A percentile compares a stretch with the other conserved stretches of the same genome.
Evolutionary conservation across 495 filamentous ascomycete genomes (phyloP).

Genomic region (Podospora pseudopauciseta): DNA sequence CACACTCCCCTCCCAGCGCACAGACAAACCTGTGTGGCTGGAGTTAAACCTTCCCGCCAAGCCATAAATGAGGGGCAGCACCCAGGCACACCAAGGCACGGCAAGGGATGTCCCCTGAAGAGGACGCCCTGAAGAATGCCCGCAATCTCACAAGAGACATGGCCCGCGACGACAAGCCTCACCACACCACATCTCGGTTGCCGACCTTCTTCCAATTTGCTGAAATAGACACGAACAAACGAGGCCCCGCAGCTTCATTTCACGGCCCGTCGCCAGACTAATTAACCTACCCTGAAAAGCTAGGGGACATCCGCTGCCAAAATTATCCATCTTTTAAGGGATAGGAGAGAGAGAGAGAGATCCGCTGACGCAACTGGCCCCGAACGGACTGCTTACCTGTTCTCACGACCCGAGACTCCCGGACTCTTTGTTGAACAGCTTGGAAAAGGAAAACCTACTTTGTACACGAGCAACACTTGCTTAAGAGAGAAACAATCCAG

Average conservation of each 20-base stretch:
- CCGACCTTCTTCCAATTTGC: not conserved
- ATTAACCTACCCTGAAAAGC: not conserved
- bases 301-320: not conserved
- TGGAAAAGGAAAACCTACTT: not conserved
- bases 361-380: constrained; percentile 7
- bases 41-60: not conserved
- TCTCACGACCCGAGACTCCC: not conserved
- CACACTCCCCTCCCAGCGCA: not conserved
- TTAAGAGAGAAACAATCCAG: constrained; percentile 2
- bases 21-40: constrained; percentile 6
- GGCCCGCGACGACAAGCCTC: not conserved
- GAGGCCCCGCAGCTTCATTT: not conserved
- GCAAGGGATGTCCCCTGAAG: not conserved
- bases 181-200: not conserved
- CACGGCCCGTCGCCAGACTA: not conserved
- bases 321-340: not conserved
- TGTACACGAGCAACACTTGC: not conserved
- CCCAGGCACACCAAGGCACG: not conserved
- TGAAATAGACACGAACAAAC: not conserved
- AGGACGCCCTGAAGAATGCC: not conserved
- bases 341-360: not conserved
- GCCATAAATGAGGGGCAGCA: constrained; percentile 5
- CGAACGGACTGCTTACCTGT: not conserved
- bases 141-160: not conserved
- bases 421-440: not conserved